A percentile compares a stretch with the other conserved stretches of the same genome.
These are phyloP conservation scores for Globisporangium cylindrosporum DNA, from an alignment of 352 stramenopile genomes.

Conservation along the genomic window DNA sequence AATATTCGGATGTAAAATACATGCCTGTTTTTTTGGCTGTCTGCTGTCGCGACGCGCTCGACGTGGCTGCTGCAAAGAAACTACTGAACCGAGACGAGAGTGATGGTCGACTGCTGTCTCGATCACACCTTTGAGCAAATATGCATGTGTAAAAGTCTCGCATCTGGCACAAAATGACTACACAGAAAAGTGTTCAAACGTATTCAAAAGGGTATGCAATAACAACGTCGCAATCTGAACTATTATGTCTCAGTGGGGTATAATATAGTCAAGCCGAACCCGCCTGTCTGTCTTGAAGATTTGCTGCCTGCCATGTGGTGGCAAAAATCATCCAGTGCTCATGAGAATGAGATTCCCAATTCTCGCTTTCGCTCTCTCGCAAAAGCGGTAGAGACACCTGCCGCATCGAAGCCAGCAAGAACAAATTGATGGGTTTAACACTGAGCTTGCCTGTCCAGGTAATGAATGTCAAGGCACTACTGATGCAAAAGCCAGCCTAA, in stretches of 20 bases:
- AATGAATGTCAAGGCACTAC: no score
- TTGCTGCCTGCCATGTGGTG: neutral
- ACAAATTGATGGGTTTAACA: no score
- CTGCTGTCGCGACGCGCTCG: conserved; percentile 3
- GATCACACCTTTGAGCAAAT: neutral
- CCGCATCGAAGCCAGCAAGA: neutral
- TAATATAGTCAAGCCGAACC: neutral
- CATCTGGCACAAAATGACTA: neutral
- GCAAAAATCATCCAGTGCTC: neutral
- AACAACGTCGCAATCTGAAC: neutral
- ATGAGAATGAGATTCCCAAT: neutral
- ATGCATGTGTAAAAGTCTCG: neutral
- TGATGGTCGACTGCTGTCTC: neutral
- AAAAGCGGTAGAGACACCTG: neutral
- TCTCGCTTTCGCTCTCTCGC: no score
- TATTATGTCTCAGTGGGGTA: neutral
- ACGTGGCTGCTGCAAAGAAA: conserved; percentile 6
- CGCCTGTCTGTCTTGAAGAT: neutral
- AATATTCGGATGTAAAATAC: neutral
- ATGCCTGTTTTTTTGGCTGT: neutral
- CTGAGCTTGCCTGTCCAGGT: no score
- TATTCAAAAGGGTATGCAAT: neutral
- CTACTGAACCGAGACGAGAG: neutral
- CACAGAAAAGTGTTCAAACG: neutral
- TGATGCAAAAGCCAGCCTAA: neutral